These are phyloP conservation scores for Psilocybe cyanescens DNA, from an alignment of 768 basidiomycete genomes.

Conservation along the genomic window DNA sequence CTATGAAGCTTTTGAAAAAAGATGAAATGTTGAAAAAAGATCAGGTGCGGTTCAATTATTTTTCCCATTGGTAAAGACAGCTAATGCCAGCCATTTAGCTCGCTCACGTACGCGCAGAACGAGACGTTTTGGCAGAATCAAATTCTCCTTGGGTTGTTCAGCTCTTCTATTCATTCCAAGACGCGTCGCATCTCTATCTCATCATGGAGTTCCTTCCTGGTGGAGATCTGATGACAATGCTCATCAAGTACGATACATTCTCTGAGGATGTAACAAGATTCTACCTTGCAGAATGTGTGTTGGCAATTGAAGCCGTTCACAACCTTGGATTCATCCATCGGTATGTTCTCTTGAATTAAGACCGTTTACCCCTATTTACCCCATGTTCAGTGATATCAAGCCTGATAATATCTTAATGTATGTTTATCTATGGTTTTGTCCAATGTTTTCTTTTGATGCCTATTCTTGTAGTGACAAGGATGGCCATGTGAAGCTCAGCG, in stretches of 20 bases:
- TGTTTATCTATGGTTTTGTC: conserved; percentile 39
- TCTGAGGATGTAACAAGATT: conserved; percentile 97
- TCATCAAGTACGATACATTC: conserved; percentile 99
- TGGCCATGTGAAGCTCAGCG: conserved; percentile 97
- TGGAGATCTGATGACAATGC: conserved; percentile 99
- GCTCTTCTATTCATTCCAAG: conserved; percentile 98
- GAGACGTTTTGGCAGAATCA: conserved; percentile 95
- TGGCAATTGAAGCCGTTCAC: conserved; percentile 98
- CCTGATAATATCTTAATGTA: conserved; percentile 87
- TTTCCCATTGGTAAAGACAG: not conserved
- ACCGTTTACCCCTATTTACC: not conserved
- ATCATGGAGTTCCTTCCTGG: conserved; percentile 99
- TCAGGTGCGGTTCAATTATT: conserved; percentile 60
- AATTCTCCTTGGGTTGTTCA: conserved; percentile 97
- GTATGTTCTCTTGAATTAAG: conserved; percentile 41
- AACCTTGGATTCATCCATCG: conserved; percentile 97
- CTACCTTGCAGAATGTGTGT: conserved; percentile 98
- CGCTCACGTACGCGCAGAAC: conserved; percentile 96
- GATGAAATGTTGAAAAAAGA: conserved; percentile 99
- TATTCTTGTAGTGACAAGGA: conserved; percentile 68
- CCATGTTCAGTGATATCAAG: conserved; percentile 84
- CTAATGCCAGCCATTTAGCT: conserved; percentile 52
- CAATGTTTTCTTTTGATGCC: not conserved
- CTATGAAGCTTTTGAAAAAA: conserved; percentile 98
- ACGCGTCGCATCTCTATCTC: conserved; percentile 87